Percentiles rank a stretch among this genome's conserved stretches.
Evolutionary conservation across 768 basidiomycete genomes (phyloP).

Genomic region (Coprinopsis sp.): DNA sequence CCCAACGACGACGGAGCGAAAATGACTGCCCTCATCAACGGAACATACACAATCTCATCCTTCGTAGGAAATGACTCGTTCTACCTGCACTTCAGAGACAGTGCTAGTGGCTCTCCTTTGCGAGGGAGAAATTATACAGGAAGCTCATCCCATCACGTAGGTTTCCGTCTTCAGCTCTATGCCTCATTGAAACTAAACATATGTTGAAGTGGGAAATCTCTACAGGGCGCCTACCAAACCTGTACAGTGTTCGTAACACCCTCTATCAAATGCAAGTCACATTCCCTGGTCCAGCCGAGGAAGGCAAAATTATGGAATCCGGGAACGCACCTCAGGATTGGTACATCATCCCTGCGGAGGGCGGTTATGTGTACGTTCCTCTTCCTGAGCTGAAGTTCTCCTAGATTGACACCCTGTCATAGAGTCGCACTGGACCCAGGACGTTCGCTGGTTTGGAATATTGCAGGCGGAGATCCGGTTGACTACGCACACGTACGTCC

Average conservation of each 20-base stretch:
- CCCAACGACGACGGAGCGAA: no score
- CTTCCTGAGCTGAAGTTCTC: neutral
- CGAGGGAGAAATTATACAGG: neutral
- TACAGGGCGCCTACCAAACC: neutral
- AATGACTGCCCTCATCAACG: neutral
- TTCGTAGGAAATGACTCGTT: neutral
- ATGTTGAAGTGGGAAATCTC: neutral
- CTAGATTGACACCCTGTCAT: neutral
- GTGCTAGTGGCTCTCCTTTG: neutral
- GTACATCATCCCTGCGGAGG: neutral
- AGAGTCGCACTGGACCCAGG: neutral
- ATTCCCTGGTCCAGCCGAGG: neutral
- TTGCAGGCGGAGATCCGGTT: neutral
- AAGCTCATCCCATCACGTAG: neutral
- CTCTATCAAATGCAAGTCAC: slow-evolving; percentile 1
- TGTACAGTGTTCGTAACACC: neutral
- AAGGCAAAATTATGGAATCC: neutral
- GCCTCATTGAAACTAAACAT: neutral
- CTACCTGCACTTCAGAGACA: neutral
- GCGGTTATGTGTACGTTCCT: neutral
- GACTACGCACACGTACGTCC: neutral
- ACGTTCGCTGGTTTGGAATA: neutral
- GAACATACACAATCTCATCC: slow-evolving; percentile 5
- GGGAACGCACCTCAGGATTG: neutral
- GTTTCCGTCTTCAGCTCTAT: neutral